Conservation (phyloP, 2,329 filamentous ascomycete genomes). For the Fusarium sp. region DNA sequence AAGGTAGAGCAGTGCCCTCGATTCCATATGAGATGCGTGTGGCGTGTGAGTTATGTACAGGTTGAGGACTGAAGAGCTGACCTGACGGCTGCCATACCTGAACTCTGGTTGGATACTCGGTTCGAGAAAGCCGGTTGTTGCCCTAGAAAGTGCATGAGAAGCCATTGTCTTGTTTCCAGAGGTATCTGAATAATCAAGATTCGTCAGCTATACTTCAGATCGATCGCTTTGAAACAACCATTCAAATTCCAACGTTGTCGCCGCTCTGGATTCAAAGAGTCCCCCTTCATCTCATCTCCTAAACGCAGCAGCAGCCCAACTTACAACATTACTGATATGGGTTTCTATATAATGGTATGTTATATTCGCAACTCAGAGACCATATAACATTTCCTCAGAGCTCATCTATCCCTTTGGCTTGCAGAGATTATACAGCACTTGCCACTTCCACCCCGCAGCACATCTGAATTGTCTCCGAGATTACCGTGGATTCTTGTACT, state of each 20-base stretch:
- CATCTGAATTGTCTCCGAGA: neutral
- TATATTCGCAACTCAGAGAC: neutral
- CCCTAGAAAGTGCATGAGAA: neutral
- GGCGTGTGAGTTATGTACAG: neutral
- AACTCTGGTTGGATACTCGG: neutral
- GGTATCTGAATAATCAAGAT: neutral
- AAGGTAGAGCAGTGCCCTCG: neutral
- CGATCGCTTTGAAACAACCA: neutral
- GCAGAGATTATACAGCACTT: neutral
- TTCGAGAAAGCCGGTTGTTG: neutral
- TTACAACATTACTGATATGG: constrained; percentile 3
- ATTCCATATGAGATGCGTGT: neutral
- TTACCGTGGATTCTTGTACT: neutral
- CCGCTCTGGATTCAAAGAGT: neutral
- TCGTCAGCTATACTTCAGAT: neutral
- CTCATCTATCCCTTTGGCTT: neutral
- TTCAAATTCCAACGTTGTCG: constrained; percentile 9
- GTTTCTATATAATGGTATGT: constrained; percentile 38
- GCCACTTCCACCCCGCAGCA: neutral
- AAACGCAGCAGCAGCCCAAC: neutral
- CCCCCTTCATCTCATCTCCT: constrained; percentile 1
- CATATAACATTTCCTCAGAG: neutral
- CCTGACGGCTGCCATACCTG: neutral
- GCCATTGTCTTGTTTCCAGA: neutral
- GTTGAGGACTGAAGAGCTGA: neutral